Percentiles rank a stretch among this genome's conserved stretches.
Evolutionary conservation across 371 early-diverging fungal genomes (phyloP).

Genomic region (Polyrhizophydium stewartii): DNA sequence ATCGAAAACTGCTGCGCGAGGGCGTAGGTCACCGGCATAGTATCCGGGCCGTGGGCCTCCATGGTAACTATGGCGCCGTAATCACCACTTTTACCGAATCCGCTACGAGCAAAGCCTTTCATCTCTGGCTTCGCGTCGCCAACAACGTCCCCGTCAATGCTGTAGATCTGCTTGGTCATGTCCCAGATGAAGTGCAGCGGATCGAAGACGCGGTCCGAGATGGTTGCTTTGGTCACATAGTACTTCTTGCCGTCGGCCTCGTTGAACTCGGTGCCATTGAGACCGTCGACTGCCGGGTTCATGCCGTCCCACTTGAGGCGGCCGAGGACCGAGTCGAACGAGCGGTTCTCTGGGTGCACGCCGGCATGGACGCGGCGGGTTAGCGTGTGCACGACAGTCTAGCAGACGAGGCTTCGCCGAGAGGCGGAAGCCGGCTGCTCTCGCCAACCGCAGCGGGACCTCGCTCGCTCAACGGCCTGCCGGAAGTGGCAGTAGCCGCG

Average conservation of each 20-base stretch:
- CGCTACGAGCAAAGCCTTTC: constrained; percentile 13
- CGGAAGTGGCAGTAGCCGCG: no score
- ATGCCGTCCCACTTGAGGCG: background rate
- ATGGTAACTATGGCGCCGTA: background rate
- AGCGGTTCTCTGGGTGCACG: constrained; percentile 11
- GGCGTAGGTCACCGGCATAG: constrained; percentile 17
- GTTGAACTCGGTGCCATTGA: constrained; percentile 16
- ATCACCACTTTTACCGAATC: background rate
- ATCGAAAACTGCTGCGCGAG: constrained; percentile 27
- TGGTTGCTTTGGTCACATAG: background rate
- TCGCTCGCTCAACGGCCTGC: no score
- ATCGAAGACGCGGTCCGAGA: background rate
- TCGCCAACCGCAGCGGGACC: no score
- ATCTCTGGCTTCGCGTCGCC: constrained; percentile 6
- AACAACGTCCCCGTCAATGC: background rate
- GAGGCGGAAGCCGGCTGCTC: background rate
- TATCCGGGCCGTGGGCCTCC: constrained; percentile 10
- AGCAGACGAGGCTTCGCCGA: background rate
- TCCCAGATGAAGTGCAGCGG: constrained; percentile 8
- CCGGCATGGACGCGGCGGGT: no score
- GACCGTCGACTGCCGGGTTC: constrained; percentile 13
- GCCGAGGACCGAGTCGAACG: constrained; percentile 11
- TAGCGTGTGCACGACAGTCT: no score
- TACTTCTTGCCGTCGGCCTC: constrained; percentile 5
- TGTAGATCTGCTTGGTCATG: constrained; percentile 24